phyloP scores from a whole-genome alignment of 495 filamentous ascomycete species.

The Cudoniella acicularis region DNA sequence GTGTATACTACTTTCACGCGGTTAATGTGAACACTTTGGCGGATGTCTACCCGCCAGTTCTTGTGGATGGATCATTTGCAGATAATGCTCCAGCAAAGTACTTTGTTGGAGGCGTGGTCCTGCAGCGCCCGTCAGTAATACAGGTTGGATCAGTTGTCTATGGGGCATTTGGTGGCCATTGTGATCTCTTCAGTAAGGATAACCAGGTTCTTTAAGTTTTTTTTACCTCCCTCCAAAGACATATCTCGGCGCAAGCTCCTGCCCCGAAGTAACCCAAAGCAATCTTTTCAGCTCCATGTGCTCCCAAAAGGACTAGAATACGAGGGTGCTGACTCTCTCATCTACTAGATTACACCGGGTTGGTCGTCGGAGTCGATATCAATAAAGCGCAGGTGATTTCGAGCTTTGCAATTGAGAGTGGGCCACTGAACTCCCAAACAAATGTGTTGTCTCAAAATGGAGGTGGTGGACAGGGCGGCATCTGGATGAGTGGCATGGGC shows the following conservation, averaged over 20 bases:
- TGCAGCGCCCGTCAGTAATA: constrained; percentile 32
- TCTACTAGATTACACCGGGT: constrained; percentile 42
- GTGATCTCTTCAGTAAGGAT: constrained; percentile 40
- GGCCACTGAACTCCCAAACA: no score
- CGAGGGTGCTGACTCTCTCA: no score
- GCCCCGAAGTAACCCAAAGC: no score
- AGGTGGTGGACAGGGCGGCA: constrained; percentile 39
- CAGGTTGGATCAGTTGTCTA: constrained; percentile 30
- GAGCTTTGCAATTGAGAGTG: no score
- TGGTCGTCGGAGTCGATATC: constrained; percentile 30
- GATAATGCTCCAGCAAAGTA: constrained; percentile 21
- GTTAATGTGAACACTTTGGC: constrained; percentile 11
- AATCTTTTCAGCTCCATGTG: no score
- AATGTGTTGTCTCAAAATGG: no score
- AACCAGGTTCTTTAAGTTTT: no score
- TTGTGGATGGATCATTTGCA: constrained; percentile 16
- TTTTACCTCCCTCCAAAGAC: no score
- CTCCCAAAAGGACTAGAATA: no score
- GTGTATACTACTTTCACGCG: constrained; percentile 25
- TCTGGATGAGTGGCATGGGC: constrained; percentile 41
- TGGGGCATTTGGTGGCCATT: constrained; percentile 39
- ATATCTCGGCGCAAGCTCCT: no score
- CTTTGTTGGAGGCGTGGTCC: constrained; percentile 19
- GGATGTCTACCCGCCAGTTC: constrained; percentile 20
- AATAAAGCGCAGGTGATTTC: no score